Evolutionary conservation across 305 asterid species (phyloP).

Genomic region (Fraxinus platypoda): DNA sequence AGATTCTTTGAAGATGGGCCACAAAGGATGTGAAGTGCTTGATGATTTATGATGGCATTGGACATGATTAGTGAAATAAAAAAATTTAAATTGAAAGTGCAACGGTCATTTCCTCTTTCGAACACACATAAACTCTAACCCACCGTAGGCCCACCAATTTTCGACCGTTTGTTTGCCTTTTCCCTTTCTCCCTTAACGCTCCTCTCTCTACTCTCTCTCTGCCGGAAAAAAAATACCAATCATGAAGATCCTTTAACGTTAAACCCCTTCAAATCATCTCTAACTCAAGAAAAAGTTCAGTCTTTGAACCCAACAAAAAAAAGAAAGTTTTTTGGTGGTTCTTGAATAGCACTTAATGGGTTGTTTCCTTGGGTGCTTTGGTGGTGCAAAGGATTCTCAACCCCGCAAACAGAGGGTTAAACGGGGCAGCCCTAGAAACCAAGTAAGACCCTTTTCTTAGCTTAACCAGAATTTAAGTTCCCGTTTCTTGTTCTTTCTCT

Average conservation of each 20-base stretch:
- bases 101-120: not conserved
- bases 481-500: not conserved
- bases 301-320: not conserved
- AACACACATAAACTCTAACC: not conserved
- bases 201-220: not conserved
- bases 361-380: slow-evolving; percentile 47
- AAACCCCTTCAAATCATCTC: not conserved
- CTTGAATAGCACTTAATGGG: slow-evolving; percentile 29
- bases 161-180: slow-evolving; percentile 8
- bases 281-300: not conserved
- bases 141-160: not conserved
- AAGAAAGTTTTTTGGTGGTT: not conserved
- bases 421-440: slow-evolving; percentile 33
- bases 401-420: slow-evolving; percentile 34
- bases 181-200: not conserved
- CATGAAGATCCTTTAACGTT: slow-evolving; percentile 11
- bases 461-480: not conserved
- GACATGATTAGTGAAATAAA: not conserved
- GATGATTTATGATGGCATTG: not conserved
- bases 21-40: not conserved
- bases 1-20: not conserved
- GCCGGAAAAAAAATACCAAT: not conserved
- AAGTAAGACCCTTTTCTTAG: slow-evolving; percentile 23
- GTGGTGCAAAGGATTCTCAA: slow-evolving; percentile 36
- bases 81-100: not conserved